phyloP scores from a whole-genome alignment of 2,329 filamentous ascomycete genomes.

The Microcyclospora tardicrescens region DNA sequence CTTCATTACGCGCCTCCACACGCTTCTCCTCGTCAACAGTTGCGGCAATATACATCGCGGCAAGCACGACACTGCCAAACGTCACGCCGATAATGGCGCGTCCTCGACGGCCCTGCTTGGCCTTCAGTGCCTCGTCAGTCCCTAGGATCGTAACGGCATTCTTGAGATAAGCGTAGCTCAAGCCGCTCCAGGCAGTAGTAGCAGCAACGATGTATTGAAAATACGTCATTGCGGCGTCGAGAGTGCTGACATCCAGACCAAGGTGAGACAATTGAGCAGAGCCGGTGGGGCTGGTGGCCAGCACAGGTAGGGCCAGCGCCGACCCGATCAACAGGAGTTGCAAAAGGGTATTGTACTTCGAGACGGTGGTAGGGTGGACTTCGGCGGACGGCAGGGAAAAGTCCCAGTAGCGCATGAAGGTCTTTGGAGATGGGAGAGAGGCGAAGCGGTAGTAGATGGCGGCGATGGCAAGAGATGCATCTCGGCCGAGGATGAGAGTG shows the following conservation, averaged over 20 bases:
- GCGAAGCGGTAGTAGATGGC: slow-evolving; percentile 96
- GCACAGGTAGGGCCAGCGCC: slow-evolving; percentile 66
- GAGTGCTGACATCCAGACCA: slow-evolving; percentile 10
- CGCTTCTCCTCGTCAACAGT: slow-evolving; percentile 7
- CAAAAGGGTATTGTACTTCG: slow-evolving; percentile 83
- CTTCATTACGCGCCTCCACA: no score
- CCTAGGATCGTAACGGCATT: slow-evolving; percentile 79
- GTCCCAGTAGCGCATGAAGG: slow-evolving; percentile 88
- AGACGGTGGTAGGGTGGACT: slow-evolving; percentile 70
- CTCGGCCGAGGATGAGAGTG: slow-evolving; percentile 77
- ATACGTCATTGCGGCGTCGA: slow-evolving; percentile 23
- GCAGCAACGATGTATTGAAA: slow-evolving; percentile 68
- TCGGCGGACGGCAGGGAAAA: slow-evolving; percentile 83
- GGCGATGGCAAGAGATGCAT: slow-evolving; percentile 67
- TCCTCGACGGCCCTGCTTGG: slow-evolving; percentile 34
- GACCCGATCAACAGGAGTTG: slow-evolving; percentile 78
- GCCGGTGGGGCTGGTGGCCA: slow-evolving; percentile 27
- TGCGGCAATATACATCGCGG: slow-evolving; percentile 22
- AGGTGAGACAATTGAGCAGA: slow-evolving; percentile 12
- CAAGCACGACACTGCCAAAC: slow-evolving; percentile 32
- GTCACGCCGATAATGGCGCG: slow-evolving; percentile 35
- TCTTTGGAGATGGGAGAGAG: slow-evolving; percentile 84
- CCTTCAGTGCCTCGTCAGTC: slow-evolving; percentile 33
- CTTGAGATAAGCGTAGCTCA: slow-evolving; percentile 83
- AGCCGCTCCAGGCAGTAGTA: slow-evolving; percentile 86